Conservation (phyloP, 495 filamentous ascomycete species). For the Cenococcum geophilum region DNA sequence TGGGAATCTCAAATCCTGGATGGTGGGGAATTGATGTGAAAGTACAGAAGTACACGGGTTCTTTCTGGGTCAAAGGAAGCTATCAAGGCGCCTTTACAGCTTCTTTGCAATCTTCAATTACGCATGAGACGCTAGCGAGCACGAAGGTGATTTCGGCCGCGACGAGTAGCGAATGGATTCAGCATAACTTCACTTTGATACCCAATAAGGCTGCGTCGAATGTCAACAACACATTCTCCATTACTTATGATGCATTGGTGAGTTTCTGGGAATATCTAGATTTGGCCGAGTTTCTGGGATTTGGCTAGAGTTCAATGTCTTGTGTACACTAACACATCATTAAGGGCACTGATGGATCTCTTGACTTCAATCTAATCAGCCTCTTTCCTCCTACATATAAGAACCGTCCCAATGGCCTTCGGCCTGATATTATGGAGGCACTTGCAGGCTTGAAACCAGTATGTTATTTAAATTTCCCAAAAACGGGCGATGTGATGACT, state of each 20-base stretch:
- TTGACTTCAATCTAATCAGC: slow-evolving; percentile 38
- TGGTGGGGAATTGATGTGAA: slow-evolving; percentile 30
- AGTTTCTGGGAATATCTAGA: not conserved
- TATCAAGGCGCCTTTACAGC: slow-evolving; percentile 34
- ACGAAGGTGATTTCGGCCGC: slow-evolving; percentile 40
- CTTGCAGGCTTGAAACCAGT: slow-evolving; percentile 32
- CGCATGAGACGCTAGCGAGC: slow-evolving; percentile 43
- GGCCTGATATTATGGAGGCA: slow-evolving; percentile 35
- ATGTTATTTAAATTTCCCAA: slow-evolving; percentile 20
- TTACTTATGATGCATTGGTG: slow-evolving; percentile 36
- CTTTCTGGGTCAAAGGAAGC: slow-evolving; percentile 35
- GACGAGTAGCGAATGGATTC: slow-evolving; percentile 41
- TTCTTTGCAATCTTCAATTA: slow-evolving; percentile 46
- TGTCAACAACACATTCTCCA: slow-evolving; percentile 37
- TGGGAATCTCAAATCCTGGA: slow-evolving; percentile 33
- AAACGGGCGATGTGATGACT: not conserved
- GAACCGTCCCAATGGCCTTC: slow-evolving; percentile 34
- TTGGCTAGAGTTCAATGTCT: not conserved
- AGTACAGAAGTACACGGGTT: slow-evolving; percentile 34
- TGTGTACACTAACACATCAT: not conserved
- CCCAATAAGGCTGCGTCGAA: slow-evolving; percentile 35
- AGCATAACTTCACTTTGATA: slow-evolving; percentile 44
- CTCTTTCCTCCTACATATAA: slow-evolving; percentile 40
- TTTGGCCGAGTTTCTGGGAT: no score
- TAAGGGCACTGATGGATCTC: slow-evolving; percentile 5